A percentile compares a stretch with the other conserved stretches of the same genome.
phyloP scores from a whole-genome alignment of 345 rosid species.

The Salix caprea region DNA sequence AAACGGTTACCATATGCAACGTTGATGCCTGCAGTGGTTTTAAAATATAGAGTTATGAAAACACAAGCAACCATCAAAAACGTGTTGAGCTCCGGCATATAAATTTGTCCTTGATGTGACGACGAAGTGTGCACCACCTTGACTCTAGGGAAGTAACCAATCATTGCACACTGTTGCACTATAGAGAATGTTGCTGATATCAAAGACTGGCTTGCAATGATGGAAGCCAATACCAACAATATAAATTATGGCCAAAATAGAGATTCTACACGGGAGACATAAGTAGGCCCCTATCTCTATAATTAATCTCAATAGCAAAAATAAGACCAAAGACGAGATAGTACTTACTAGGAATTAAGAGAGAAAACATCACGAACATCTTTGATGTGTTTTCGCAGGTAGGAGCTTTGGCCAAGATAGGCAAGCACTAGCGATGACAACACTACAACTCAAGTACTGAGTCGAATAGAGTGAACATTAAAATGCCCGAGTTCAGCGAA shows the following conservation, averaged over 20 bases:
- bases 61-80: too few species aligned
- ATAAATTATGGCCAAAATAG: constrained; percentile 2
- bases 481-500: constrained; percentile 64
- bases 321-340: neutral
- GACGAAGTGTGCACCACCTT: too few species aligned
- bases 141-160: too few species aligned
- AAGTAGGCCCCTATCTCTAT: neutral
- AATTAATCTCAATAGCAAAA: neutral
- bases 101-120: too few species aligned
- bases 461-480: constrained; percentile 37
- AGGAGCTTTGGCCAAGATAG: constrained; percentile 35
- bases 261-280: neutral
- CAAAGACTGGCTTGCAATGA: constrained; percentile 3
- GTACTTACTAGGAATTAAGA: constrained; percentile 24
- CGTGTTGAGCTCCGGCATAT: too few species aligned
- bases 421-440: constrained; percentile 46
- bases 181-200: neutral
- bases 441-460: constrained; percentile 36
- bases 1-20: too few species aligned
- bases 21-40: too few species aligned
- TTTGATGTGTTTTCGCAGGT: constrained; percentile 18
- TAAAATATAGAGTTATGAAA: too few species aligned
- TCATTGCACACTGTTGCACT: neutral
- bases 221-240: neutral
- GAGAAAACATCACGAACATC: constrained; percentile 22